Base-by-base conservation (phyloP, 2,329 filamentous ascomycete genomes). In the Botryotinia convoluta region DNA sequence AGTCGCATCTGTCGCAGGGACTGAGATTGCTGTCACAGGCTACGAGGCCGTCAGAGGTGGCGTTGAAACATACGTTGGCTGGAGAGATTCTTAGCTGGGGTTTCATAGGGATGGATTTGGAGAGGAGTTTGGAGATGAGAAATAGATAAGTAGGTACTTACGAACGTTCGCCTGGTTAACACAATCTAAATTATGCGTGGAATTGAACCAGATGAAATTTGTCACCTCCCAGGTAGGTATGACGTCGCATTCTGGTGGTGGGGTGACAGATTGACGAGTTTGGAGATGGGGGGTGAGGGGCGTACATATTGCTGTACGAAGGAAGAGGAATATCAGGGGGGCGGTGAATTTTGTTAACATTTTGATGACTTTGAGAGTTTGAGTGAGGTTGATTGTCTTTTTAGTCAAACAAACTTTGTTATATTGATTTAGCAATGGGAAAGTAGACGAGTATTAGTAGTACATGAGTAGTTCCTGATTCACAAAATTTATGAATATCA, bases 211-310 rank as follows among this genome's bases (percentile, higher is more conserved):
- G 64, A 7, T 4, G 4, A 68, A 54, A 22, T 14, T 22, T 1
- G 64, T 68, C 14, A 68, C 45, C 51, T 68, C 64, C 64, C 64
- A 68, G 2, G 64, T 54, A 10, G 64, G 64, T 7, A 68, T 68
- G 5, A 68, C 64, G 35, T 68, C 64, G 45, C 64, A 68, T 54
- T 68, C 64, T 54, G 64, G 35, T 5, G 45, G 64, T 22, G 64
- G 64, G 4, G 35, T 68, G 45, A 54, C 35, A 16, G 64, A 9
- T 68, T 68, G 64, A 3, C 22, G 22, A 0, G 45, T 5, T 22
- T 29, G 26, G 26, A 29, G 64, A 35, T 39, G 45, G 4, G 45
- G 26, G 26, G 18, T 39, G 35, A 54, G 45, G 16, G 64, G 45
- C 9, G 35, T 39, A 35, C 35, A 39, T 7, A 48, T 20, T 22